Conservation (phyloP, 495 filamentous ascomycete species). For the Zalerion maritima region DNA sequence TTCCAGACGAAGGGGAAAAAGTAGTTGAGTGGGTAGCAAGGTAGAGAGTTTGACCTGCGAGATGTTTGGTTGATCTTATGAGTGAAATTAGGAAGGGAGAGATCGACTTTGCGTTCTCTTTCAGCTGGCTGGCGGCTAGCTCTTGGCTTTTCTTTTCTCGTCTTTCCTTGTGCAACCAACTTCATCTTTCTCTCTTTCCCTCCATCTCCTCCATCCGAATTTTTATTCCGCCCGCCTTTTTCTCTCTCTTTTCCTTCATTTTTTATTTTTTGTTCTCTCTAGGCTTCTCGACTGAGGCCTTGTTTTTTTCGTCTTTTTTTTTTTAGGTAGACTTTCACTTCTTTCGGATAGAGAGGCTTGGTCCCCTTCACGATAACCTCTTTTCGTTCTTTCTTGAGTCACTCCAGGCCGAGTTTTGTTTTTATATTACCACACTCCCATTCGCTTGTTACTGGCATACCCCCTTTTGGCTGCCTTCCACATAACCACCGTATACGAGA, state of each 20-base stretch:
- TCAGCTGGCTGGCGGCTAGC: not conserved
- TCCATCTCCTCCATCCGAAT: conserved; percentile 1
- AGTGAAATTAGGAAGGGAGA: not conserved
- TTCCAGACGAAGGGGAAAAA: not conserved
- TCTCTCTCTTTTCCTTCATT: conserved; percentile 8
- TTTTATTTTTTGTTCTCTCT: conserved; percentile 10
- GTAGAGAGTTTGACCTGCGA: conserved; percentile 3
- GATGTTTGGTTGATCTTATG: conserved; percentile 2
- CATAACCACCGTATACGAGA: not conserved
- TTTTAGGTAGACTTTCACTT: too few species aligned
- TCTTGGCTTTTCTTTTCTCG: conserved; percentile 1
- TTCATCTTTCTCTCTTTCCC: not conserved
- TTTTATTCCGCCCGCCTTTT: not conserved
- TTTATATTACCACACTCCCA: conserved; percentile 3
- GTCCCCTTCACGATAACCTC: conserved; percentile 5
- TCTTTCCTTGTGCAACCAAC: not conserved
- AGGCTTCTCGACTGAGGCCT: conserved; percentile 10
- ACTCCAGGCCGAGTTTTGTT: conserved; percentile 13
- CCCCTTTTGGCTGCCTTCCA: not conserved
- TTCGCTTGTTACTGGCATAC: conserved; percentile 3
- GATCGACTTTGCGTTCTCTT: conserved; percentile 1
- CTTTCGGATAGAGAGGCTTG: conserved; percentile 13
- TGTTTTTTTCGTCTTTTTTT: conserved; percentile 8
- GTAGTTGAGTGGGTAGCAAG: conserved; percentile 3
- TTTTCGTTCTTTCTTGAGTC: conserved; percentile 6